Evolutionary conservation across 805 yeast genomes (phyloP), one percentile per base, ranked within the genome.

Genomic region (Saccharomycopsis babjevae): DNA sequence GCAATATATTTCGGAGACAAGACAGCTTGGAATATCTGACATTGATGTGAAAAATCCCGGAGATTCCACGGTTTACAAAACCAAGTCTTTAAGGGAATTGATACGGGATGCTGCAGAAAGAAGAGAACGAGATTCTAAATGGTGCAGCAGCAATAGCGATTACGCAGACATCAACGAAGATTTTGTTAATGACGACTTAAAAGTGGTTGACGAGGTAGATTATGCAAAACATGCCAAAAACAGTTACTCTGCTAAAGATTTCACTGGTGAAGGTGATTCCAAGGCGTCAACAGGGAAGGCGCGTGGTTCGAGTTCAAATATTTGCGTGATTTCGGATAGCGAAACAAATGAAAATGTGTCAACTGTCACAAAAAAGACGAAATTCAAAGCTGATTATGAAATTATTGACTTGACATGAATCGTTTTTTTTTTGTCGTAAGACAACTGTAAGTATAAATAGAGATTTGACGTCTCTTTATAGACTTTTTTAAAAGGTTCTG

Each of bases 61-160:
- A 10, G 22, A 15, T 16, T 7, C 5, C 13, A 34, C 16, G 5
- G 6, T n/a, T 30, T 39, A 57, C 20, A 66, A 34, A 54, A 60
- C 66, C 13, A 59, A 56, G 43, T 59, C 71, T 20, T 64, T 80
- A 57, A 73, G 83, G 42, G 79, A 76, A 5, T 69, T 81, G 56
- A 78, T 82, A 54, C 67, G 81, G 18, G 78, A 76, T 62, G 94
- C 96, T 0, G 85, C 89, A 0, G 85, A 85, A 62, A 71, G 84
- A 60, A 73, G 94, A 54, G 68, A 76, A 20, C 71, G 73, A n/a
- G 88, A 83, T 68, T 68, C 75, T 3, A 79, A 78, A 61, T 77
- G 79, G 76, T 83, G 87, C 62, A 46, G 52, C 28, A 46, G 52
- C 28, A 46, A 25, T 62, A 67, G 15, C 64, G 66, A 59, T 56